phyloP scores from a whole-genome alignment of 2,329 filamentous ascomycete genomes.

The Diaporthe sp. region DNA sequence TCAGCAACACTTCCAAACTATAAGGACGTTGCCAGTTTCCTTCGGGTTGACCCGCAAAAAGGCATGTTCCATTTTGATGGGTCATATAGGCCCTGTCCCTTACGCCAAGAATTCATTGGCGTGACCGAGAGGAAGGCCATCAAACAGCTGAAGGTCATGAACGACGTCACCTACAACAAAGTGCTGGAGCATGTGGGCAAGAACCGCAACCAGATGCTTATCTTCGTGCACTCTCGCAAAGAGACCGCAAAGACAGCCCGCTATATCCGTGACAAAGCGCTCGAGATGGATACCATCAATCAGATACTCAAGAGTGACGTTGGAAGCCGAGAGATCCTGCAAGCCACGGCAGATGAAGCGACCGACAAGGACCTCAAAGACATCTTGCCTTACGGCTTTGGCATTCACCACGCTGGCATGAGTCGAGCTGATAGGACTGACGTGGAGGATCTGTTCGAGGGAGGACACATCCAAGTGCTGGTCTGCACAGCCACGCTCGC shows the following conservation, averaged over 20 bases:
- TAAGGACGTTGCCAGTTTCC: slow-evolving; percentile 93
- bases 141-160: slow-evolving; percentile 99
- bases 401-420: slow-evolving; percentile 99
- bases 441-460: slow-evolving; percentile 93
- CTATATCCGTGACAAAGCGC: slow-evolving; percentile 94
- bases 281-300: slow-evolving; percentile 97
- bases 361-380: slow-evolving; percentile 93
- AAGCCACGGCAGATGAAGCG: slow-evolving; percentile 85
- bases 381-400: slow-evolving; percentile 94
- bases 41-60: slow-evolving; percentile 87
- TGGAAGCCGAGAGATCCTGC: slow-evolving; percentile 88
- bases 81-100: slow-evolving; percentile 90
- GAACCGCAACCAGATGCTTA: slow-evolving; percentile 96
- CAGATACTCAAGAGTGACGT: slow-evolving; percentile 95
- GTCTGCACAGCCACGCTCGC: slow-evolving; percentile 98
- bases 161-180: slow-evolving; percentile 98
- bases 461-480: slow-evolving; percentile 92
- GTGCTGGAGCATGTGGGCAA: slow-evolving; percentile 95
- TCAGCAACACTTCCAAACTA: slow-evolving; percentile 98
- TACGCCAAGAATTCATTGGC: slow-evolving; percentile 97
- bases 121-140: slow-evolving; percentile 98
- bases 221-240: slow-evolving; percentile 98
- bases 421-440: slow-evolving; percentile 93
- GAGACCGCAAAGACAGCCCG: slow-evolving; percentile 98
- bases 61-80: slow-evolving; percentile 97